Percentiles rank a stretch among this genome's conserved stretches.
Conservation (phyloP, 1,284 basidiomycete species). For the Chalciporus piperatoides region DNA sequence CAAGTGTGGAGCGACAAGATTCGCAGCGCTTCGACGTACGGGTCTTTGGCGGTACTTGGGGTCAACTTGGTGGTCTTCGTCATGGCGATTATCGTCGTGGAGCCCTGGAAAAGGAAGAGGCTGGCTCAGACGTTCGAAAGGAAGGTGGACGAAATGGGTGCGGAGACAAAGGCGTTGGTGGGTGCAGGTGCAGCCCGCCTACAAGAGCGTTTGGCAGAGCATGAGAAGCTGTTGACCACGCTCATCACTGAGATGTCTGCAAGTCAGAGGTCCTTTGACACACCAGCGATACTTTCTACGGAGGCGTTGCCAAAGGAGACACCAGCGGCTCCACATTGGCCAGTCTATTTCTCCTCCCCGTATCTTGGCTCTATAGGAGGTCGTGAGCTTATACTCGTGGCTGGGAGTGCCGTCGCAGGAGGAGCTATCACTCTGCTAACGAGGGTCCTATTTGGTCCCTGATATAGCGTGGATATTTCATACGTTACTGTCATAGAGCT, state of each 20-base stretch:
- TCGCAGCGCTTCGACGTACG: conserved; percentile 87
- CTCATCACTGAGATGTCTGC: conserved; percentile 27
- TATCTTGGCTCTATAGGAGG: conserved; percentile 8
- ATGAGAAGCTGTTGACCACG: conserved; percentile 38
- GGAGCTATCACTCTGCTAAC: conserved; percentile 24
- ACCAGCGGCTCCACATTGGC: conserved; percentile 13
- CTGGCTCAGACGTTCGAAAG: conserved; percentile 85
- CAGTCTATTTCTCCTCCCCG: conserved; percentile 8
- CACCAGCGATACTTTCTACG: conserved; percentile 1
- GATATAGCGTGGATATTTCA: conserved; percentile 11
- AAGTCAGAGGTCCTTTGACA: conserved; percentile 4
- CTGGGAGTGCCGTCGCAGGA: conserved; percentile 29
- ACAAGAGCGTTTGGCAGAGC: conserved; percentile 48
- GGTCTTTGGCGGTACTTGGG: conserved; percentile 75
- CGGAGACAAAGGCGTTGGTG: conserved; percentile 48
- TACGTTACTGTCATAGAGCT: conserved; percentile 5
- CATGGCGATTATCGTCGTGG: conserved; percentile 81
- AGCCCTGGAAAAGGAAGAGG: conserved; percentile 88
- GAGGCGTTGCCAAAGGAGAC: conserved; percentile 6
- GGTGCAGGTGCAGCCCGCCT: conserved; percentile 48
- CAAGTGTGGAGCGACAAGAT: conserved; percentile 99
- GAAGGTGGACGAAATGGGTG: conserved; percentile 73
- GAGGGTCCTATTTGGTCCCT: conserved; percentile 21
- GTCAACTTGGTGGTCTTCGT: conserved; percentile 88
- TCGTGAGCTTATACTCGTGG: conserved; percentile 28